Base-by-base conservation (phyloP, 495 filamentous ascomycete genomes). In the Trichoderma parareesei region DNA sequence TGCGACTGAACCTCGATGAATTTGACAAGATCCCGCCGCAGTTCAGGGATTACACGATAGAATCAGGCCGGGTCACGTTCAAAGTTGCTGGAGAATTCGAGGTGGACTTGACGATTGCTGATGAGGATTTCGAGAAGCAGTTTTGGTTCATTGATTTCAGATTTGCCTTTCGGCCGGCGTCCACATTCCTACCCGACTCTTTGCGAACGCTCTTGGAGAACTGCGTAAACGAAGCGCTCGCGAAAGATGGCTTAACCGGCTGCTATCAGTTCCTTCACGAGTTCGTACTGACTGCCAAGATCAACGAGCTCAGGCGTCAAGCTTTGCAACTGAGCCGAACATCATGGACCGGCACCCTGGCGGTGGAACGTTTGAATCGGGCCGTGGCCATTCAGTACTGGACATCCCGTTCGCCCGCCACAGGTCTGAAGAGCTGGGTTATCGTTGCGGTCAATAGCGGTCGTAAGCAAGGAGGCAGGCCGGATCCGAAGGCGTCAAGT, bases 141-240 rank as follows among this genome's bases (percentile, higher is more conserved):
- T 91, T 96, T 71, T 97, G 86, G 75, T 96, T 97, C 70, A 88
- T 98, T 66, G 93, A 97, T 70, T 88, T 97, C 67, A 85, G 92
- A 62, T 91, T 95, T 67, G 75, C 87, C 37, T 98, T 95, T 73
- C 79, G 77, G 16, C 94, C 94, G 8, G 82, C 84, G 4, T 69
- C 81, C 3, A 76, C 81, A 1, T 81, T 84, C 27, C 71, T 92
- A 10, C 81, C 88, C 0, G 81, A 82, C 10, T 76, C 81, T 14
- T 67, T 93, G 37, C 81, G 86, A 61, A 74, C 78, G 40, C 79
- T 84, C 57, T 74, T 98, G 43, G 91, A 96, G 70, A 69, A 65
- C 42, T 87, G 82, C 67, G 81, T 90, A 42, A 96, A 98, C 69
- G 75, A 82, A 33, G 74, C 82, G 9, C 79, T 98, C 33, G 75